Percentiles rank a stretch among this genome's conserved stretches.
Conservation (phyloP, 2,329 filamentous ascomycete genomes). For the Aspergillus sp. region DNA sequence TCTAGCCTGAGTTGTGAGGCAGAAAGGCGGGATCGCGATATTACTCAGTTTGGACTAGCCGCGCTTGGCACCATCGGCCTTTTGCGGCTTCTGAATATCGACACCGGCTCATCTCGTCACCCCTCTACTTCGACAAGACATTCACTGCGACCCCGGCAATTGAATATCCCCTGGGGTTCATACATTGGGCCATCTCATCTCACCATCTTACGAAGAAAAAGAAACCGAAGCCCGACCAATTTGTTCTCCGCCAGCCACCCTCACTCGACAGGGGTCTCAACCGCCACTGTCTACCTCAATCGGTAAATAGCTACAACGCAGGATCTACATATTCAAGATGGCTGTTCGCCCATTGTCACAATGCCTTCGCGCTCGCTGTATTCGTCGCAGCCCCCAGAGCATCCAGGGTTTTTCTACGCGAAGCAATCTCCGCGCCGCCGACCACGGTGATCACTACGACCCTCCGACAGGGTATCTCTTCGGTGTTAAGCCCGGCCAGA, state of each 20-base stretch:
- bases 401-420: constrained; percentile 42
- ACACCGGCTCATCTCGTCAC: constrained; percentile 26
- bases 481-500: constrained; percentile 91
- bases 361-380: constrained; percentile 40
- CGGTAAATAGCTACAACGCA: constrained; percentile 12
- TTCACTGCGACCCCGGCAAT: constrained; percentile 20
- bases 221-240: constrained; percentile 4
- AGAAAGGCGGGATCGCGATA: constrained; percentile 25
- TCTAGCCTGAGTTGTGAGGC: constrained; percentile 23
- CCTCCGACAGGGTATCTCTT: constrained; percentile 90
- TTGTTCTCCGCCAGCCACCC: constrained; percentile 14
- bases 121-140: constrained; percentile 31
- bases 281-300: constrained; percentile 19
- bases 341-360: constrained; percentile 39
- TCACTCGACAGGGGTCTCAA: constrained; percentile 18
- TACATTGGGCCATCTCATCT: constrained; percentile 27
- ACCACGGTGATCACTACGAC: constrained; percentile 79
- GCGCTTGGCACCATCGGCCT: constrained; percentile 31
- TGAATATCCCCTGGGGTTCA: constrained; percentile 17
- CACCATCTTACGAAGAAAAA: constrained; percentile 13
- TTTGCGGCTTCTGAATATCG: constrained; percentile 41
- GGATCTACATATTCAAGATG: constrained; percentile 34
- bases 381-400: constrained; percentile 37
- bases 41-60: constrained; percentile 30
- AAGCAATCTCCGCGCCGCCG: constrained; percentile 42